Conservation (phyloP, 169 alveolate species). For the Eimeria praecox region DNA sequence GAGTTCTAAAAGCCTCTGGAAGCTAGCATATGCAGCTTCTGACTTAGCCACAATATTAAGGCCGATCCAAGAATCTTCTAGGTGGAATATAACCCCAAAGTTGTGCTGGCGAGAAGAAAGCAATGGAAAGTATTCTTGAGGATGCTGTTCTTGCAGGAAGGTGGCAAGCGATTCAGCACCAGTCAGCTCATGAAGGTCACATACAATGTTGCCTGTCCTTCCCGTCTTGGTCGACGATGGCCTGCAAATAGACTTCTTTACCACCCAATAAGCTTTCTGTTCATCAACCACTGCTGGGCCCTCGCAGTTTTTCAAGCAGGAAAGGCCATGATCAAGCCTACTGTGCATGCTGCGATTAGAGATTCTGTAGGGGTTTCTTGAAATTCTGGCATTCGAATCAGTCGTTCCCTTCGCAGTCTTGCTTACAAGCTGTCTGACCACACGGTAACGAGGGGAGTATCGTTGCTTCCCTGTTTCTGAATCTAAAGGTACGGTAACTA, state of each 20-base stretch:
- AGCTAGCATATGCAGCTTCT: conserved; percentile 19
- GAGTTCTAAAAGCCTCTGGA: conserved; percentile 53
- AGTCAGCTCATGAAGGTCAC: neutral
- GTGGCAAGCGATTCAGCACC: conserved; percentile 20
- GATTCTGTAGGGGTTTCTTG: neutral
- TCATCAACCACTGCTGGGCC: conserved; percentile 35
- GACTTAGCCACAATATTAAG: conserved; percentile 54
- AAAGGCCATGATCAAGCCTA: neutral
- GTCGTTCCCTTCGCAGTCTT: neutral
- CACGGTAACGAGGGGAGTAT: neutral
- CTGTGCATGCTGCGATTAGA: neutral
- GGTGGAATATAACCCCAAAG: conserved; percentile 51
- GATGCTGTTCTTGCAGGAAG: conserved; percentile 24
- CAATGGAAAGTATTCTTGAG: neutral
- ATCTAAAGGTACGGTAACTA: neutral
- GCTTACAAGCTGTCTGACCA: neutral
- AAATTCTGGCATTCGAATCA: neutral
- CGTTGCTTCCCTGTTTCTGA: neutral
- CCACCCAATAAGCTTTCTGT: conserved; percentile 51
- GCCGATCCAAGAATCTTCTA: conserved; percentile 50
- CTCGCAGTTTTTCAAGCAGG: neutral
- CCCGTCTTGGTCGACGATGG: neutral
- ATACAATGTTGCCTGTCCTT: neutral
- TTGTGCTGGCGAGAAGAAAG: conserved; percentile 70
- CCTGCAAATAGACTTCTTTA: neutral